These are phyloP conservation scores for Pleurotus ostreatus DNA, from an alignment of 768 basidiomycete genomes.

Conservation along the genomic window DNA sequence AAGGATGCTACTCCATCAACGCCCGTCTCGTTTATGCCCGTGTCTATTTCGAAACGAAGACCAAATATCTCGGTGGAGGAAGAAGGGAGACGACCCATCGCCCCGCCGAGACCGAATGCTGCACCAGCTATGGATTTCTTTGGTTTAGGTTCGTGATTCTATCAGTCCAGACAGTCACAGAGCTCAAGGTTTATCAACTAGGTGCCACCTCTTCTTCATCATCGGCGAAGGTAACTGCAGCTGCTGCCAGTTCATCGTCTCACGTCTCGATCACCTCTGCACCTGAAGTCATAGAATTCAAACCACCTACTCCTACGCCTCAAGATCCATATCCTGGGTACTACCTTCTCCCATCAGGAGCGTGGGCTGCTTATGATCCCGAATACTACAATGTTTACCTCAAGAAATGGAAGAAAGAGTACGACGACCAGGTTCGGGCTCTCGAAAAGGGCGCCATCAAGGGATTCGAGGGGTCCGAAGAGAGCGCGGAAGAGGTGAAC, in stretches of 20 bases:
- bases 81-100: slow-evolving; percentile 18
- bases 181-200: slow-evolving; percentile 10
- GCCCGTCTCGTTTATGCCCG: slow-evolving; percentile 48
- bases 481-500: slow-evolving; percentile 56
- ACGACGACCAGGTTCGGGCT: slow-evolving; percentile 67
- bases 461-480: slow-evolving; percentile 67
- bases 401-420: slow-evolving; percentile 71
- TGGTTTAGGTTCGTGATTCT: slow-evolving; percentile 46
- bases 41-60: slow-evolving; percentile 55
- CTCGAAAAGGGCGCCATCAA: slow-evolving; percentile 64
- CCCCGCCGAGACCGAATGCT: slow-evolving; percentile 12
- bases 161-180: not conserved
- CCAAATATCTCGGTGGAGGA: slow-evolving; percentile 58
- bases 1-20: slow-evolving; percentile 2
- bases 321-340: slow-evolving; percentile 83
- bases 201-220: slow-evolving; percentile 18
- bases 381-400: slow-evolving; percentile 65
- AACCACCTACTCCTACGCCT: slow-evolving; percentile 69
- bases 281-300: slow-evolving; percentile 61
- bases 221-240: slow-evolving; percentile 9
- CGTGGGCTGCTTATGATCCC: slow-evolving; percentile 73
- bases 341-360: slow-evolving; percentile 77
- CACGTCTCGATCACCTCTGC: slow-evolving; percentile 53
- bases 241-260: slow-evolving; percentile 18
- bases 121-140: slow-evolving; percentile 60